Percentiles rank a stretch among this genome's conserved stretches.
phyloP scores from a whole-genome alignment of 73 alveolate species.

The Durusdinium trenchii region DNA sequence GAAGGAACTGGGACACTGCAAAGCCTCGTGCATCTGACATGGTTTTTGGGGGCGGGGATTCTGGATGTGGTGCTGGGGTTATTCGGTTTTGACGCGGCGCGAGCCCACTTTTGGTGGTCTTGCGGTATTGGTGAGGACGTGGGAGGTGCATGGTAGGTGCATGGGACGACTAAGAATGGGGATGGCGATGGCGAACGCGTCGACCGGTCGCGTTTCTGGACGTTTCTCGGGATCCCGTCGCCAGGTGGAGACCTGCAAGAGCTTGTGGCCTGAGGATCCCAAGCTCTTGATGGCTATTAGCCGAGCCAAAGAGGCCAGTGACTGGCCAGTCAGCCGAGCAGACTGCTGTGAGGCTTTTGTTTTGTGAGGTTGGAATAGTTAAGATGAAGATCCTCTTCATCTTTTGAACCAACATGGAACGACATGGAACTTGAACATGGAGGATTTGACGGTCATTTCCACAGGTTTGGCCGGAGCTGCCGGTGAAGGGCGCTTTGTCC shows the following conservation, averaged over 20 bases:
- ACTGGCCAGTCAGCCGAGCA: background rate
- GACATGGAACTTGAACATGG: too few species aligned
- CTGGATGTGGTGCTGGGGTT: too few species aligned
- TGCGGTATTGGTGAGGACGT: background rate
- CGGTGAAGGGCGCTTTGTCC: background rate
- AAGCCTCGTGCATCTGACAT: background rate
- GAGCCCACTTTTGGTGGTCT: too few species aligned
- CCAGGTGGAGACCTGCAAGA: background rate
- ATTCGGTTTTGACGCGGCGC: background rate
- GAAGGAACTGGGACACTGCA: background rate
- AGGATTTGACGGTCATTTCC: too few species aligned
- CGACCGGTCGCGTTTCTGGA: too few species aligned
- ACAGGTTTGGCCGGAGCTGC: slow-evolving; percentile 12
- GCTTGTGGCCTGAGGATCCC: background rate
- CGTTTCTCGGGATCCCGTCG: too few species aligned
- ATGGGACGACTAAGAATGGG: background rate
- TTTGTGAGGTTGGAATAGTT: background rate
- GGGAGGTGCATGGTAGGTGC: background rate
- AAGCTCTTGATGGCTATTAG: background rate
- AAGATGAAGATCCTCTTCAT: too few species aligned
- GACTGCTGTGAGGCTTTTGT: background rate
- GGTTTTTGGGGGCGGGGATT: too few species aligned
- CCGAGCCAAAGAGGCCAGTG: background rate
- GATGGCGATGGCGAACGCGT: too few species aligned
- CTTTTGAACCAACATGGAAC: too few species aligned